Evolutionary conservation across 2,329 filamentous ascomycete species (phyloP).

Genomic region (Epichloe scottii): DNA sequence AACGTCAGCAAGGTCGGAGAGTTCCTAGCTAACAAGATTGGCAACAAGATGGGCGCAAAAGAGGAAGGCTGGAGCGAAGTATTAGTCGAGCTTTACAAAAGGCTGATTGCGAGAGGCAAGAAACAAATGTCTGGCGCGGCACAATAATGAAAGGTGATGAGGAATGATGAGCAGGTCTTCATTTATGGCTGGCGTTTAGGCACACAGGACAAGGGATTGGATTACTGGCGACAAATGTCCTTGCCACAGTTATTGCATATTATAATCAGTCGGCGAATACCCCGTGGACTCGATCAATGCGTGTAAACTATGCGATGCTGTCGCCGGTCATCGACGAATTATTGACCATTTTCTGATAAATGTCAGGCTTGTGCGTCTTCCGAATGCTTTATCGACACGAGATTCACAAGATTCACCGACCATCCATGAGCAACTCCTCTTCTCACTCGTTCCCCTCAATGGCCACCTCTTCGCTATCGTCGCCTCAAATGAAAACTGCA

Average conservation of each 20-base stretch:
- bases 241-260: background rate
- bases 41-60: conserved; percentile 22
- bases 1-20: conserved; percentile 65
- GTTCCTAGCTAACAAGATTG: conserved; percentile 47
- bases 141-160: conserved; percentile 18
- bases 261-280: background rate
- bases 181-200: conserved; percentile 7
- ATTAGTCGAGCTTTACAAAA: conserved; percentile 41
- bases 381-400: too few species aligned
- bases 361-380: background rate
- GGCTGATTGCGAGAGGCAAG: conserved; percentile 41
- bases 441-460: too few species aligned
- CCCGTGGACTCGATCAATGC: background rate
- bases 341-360: background rate
- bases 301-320: too few species aligned
- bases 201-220: background rate
- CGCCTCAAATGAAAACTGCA: too few species aligned
- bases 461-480: too few species aligned
- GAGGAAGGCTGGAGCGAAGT: conserved; percentile 40
- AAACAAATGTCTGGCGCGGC: conserved; percentile 24
- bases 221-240: background rate
- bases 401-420: too few species aligned
- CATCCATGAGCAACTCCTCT: too few species aligned
- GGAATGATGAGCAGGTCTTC: conserved; percentile 1
- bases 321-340: background rate